Base-by-base conservation (phyloP, 441 rosid genomes). In the Erodium texanum region DNA sequence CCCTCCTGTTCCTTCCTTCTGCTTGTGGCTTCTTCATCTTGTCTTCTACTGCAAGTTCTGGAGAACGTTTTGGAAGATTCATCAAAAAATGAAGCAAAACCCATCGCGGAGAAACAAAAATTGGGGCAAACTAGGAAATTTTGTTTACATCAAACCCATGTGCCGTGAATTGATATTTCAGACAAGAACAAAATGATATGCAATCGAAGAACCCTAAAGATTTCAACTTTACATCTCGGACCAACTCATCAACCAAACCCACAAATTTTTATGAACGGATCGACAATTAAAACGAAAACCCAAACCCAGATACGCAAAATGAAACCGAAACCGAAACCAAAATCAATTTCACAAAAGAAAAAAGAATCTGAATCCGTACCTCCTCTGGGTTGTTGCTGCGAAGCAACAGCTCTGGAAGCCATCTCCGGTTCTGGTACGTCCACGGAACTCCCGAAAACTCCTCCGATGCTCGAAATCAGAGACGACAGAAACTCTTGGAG, bases 11-110 rank as follows among this genome's bases (percentile, higher is more conserved):
- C 56, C 78, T 77, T 67, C 50, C 50, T 43, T 83, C 73, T 69
- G 71, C 84, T 7, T 66, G n/a, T 15, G 72, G 71, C 66, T 78
- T 82, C 76, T 76, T 90, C 69, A 73, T 80, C 70, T 81, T 83
- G 27, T 69, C 70, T 27, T 27, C 29, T 27, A 1, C 29, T 1
- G 29, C 29, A 27, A 27, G 29, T 27, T 27, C 29, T n/a, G n/a
- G n/a, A n/a, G n/a, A n/a, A n/a, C n/a, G n/a, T n/a, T n/a, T n/a
- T n/a, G n/a, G n/a, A n/a, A 27, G 29, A 27, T 27, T 4, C 29
- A 27, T 27, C 29, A 27, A 27, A 27, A 27, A 27, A 1, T 27
- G 29, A 27, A 27, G 1, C 29, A 27, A 27, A 27, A 27, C 29
- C 29, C 29, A 27, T 27, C 29, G 4, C 29, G 4, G 1, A 27